Conservation (phyloP, 2,329 filamentous ascomycete genomes). For the Metarhizium anisopliae region DNA sequence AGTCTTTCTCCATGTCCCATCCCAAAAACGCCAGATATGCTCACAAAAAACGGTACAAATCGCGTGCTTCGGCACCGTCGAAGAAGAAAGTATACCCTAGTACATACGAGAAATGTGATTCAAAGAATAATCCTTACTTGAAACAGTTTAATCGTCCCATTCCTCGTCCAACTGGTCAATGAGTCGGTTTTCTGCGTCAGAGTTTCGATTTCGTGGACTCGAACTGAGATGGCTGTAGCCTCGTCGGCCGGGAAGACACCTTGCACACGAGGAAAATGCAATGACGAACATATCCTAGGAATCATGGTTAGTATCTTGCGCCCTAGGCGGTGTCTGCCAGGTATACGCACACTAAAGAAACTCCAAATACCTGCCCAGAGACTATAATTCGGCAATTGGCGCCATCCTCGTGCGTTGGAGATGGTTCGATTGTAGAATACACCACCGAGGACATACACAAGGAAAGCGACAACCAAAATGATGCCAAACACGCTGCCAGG, state of each 20-base stretch:
- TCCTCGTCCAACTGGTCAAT: conserved; percentile 97
- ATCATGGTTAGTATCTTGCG: conserved; percentile 7
- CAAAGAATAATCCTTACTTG: not conserved
- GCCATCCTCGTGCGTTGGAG: conserved; percentile 88
- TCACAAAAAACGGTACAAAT: not conserved
- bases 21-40: not conserved
- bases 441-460: conserved; percentile 86
- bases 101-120: not conserved
- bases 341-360: conserved; percentile 59
- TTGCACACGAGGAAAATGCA: conserved; percentile 58
- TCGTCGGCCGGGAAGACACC: conserved; percentile 53
- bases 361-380: conserved; percentile 83
- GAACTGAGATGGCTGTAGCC: conserved; percentile 59
- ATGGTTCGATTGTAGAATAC: conserved; percentile 94
- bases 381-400: conserved; percentile 87
- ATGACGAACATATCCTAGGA: conserved; percentile 59
- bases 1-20: not conserved
- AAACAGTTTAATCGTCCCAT: conserved; percentile 66
- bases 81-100: not conserved
- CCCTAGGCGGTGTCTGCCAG: conserved; percentile 20
- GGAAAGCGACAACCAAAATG: conserved; percentile 65
- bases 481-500: conserved; percentile 77
- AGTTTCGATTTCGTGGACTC: conserved; percentile 39
- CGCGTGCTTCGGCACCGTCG: not conserved
- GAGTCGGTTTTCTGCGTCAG: conserved; percentile 82